Percentiles rank a stretch among this genome's conserved stretches.
Conservation (phyloP, 495 filamentous ascomycete genomes). For the Talaromyces proteolyticus region DNA sequence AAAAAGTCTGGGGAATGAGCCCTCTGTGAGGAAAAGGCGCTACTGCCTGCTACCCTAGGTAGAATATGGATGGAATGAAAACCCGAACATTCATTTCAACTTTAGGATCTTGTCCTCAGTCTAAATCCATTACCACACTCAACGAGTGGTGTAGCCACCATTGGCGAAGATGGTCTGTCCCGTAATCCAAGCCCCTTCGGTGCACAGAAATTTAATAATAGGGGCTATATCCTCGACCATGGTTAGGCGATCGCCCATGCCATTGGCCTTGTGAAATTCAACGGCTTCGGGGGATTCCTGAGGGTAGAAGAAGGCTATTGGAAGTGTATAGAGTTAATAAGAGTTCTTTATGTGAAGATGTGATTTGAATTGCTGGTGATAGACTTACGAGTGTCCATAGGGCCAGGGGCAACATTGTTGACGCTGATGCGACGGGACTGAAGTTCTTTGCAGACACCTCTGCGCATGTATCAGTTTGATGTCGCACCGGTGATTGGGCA, state of each 20-base stretch:
- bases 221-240: slow-evolving; percentile 29
- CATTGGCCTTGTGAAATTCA: slow-evolving; percentile 25
- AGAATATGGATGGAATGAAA: too few species aligned
- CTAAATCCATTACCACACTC: too few species aligned
- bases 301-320: slow-evolving; percentile 29
- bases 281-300: slow-evolving; percentile 27
- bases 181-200: slow-evolving; percentile 30
- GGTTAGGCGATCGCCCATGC: slow-evolving; percentile 26
- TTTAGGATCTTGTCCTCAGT: too few species aligned
- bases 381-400: slow-evolving; percentile 36
- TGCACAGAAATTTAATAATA: slow-evolving; percentile 29
- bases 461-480: background rate
- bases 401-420: slow-evolving; percentile 31
- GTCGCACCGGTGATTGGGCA: background rate
- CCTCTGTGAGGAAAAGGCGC: too few species aligned
- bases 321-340: background rate
- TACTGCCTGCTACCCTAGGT: too few species aligned
- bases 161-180: slow-evolving; percentile 38
- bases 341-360: background rate
- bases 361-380: background rate
- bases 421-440: slow-evolving; percentile 25
- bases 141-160: slow-evolving; percentile 30
- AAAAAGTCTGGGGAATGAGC: too few species aligned
- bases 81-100: too few species aligned
- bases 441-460: slow-evolving; percentile 33